Conservation (phyloP, 2,329 filamentous ascomycete genomes). For the Xylariales sp. region DNA sequence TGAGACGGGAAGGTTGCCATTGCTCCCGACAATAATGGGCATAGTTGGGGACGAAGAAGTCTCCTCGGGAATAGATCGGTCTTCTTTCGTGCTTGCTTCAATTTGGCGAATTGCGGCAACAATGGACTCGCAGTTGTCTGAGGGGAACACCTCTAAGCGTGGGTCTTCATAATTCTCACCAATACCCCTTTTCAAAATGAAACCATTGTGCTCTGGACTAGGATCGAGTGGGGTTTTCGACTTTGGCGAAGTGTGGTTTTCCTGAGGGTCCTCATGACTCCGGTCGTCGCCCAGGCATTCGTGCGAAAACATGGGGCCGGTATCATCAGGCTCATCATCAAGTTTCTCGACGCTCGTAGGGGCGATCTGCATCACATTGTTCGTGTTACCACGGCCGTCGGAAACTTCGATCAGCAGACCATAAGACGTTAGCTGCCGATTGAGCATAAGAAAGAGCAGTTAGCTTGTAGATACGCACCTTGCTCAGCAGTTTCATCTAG, state of each 20-base stretch:
- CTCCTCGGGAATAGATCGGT: conserved; percentile 17
- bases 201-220: background rate
- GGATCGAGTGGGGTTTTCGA: no score
- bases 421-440: conserved; percentile 1
- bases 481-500: conserved; percentile 58
- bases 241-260: background rate
- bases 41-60: conserved; percentile 14
- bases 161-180: conserved; percentile 22
- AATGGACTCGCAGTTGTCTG: conserved; percentile 21
- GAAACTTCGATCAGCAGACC: conserved; percentile 24
- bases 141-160: conserved; percentile 22
- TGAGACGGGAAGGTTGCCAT: background rate
- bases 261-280: conserved; percentile 1
- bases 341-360: conserved; percentile 10
- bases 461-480: conserved; percentile 46
- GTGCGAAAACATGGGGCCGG: conserved; percentile 13
- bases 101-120: conserved; percentile 24
- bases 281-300: conserved; percentile 20
- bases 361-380: conserved; percentile 39
- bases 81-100: conserved; percentile 19
- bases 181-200: background rate
- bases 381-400: conserved; percentile 42
- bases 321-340: conserved; percentile 9
- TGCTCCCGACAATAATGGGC: conserved; percentile 2
- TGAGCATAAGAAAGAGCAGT: background rate